Conservation (phyloP, 1,139 yeast species). For the Yamadazyma kanchanaburiensis region DNA sequence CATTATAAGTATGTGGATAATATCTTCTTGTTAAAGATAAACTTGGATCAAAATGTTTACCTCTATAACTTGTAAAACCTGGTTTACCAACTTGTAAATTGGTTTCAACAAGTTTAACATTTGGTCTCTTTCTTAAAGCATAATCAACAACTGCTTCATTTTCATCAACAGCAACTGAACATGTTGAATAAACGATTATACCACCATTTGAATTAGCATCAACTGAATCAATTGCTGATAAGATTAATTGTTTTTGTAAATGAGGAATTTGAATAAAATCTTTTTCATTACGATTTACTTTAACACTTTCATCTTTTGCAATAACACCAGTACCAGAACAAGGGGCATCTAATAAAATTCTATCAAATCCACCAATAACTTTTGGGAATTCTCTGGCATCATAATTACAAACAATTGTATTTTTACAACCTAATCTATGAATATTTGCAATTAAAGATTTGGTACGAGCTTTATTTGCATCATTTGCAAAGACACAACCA, state of each 20-base stretch:
- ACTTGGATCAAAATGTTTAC: slow-evolving; percentile 81
- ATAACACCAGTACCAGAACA: slow-evolving; percentile 99
- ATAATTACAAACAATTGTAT: slow-evolving; percentile 94
- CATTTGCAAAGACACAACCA: slow-evolving; percentile 96
- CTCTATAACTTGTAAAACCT: slow-evolving; percentile 91
- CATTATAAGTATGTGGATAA: slow-evolving; percentile 97
- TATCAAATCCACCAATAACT: slow-evolving; percentile 96
- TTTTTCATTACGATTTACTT: slow-evolving; percentile 89
- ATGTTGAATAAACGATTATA: slow-evolving; percentile 91
- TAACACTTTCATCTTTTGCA: slow-evolving; percentile 94
- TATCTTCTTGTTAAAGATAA: slow-evolving; percentile 85
- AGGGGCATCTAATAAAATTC: slow-evolving; percentile 95
- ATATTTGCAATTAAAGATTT: slow-evolving; percentile 95
- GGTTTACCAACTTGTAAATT: slow-evolving; percentile 95
- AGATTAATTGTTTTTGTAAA: slow-evolving; percentile 86
- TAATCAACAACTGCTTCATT: slow-evolving; percentile 99
- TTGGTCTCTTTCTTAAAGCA: slow-evolving; percentile 93
- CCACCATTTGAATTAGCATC: slow-evolving; percentile 96
- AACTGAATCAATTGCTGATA: slow-evolving; percentile 96
- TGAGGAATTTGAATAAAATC: slow-evolving; percentile 97
- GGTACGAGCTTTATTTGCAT: slow-evolving; percentile 93
- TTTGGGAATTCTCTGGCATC: slow-evolving; percentile 99
- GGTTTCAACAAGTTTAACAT: slow-evolving; percentile 90
- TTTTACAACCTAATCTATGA: slow-evolving; percentile 94
- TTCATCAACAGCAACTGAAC: slow-evolving; percentile 98